Evolutionary conservation across 495 filamentous ascomycete genomes (phyloP).

Genomic region (Lentithecium fluviatile): DNA sequence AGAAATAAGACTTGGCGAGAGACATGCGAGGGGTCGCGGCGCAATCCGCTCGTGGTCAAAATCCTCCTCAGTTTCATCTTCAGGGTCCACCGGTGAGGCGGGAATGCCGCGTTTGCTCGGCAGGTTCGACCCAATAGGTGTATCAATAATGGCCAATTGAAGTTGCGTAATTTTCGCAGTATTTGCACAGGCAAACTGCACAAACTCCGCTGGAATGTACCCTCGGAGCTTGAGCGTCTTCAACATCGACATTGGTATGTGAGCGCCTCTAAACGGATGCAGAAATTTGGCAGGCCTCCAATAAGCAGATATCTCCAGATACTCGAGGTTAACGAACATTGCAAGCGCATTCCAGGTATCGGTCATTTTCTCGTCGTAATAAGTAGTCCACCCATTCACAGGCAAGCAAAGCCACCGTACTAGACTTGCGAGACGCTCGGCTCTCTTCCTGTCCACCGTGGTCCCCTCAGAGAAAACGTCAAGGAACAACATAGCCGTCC

Average conservation of each 20-base stretch:
- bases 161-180: neutral
- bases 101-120: neutral
- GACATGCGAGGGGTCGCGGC: neutral
- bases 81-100: neutral
- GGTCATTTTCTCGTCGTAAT: neutral
- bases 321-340: neutral
- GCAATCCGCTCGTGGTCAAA: neutral
- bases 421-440: neutral
- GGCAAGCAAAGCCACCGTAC: neutral
- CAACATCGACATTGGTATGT: neutral
- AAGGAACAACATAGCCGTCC: neutral
- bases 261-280: neutral
- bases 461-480: neutral
- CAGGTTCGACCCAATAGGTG: neutral
- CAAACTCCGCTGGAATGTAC: neutral
- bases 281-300: neutral
- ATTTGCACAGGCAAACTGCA: neutral
- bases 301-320: neutral
- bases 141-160: neutral
- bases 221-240: neutral
- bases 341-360: neutral
- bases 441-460: neutral
- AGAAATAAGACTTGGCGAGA: neutral
- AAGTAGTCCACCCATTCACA: neutral
- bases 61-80: neutral